A percentile compares a stretch with the other conserved stretches of the same genome.
These are phyloP conservation scores for Aureobasidium subglaciale DNA, from an alignment of 2,329 filamentous ascomycete species.

Conservation along the genomic window DNA sequence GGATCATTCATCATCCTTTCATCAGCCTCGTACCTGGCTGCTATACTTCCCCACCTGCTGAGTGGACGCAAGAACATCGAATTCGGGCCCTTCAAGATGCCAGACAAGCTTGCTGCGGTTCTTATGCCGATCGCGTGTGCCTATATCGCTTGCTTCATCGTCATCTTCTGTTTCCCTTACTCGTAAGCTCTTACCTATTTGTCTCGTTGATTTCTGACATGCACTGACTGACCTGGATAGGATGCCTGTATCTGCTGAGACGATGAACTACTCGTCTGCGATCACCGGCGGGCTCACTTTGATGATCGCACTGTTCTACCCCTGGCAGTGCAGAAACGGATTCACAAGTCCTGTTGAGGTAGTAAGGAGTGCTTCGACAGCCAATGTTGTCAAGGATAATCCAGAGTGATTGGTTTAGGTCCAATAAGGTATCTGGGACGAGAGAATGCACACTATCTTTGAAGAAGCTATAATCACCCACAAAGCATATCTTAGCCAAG, in stretches of 20 bases:
- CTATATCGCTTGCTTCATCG: slow-evolving; percentile 55
- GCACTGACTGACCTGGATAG: slow-evolving; percentile 4
- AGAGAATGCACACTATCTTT: too few species aligned
- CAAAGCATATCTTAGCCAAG: too few species aligned
- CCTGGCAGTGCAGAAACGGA: slow-evolving; percentile 23
- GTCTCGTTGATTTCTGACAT: too few species aligned
- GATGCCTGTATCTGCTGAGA: slow-evolving; percentile 26
- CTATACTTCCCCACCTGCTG: slow-evolving; percentile 48
- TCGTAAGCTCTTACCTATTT: too few species aligned
- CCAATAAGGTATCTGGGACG: too few species aligned
- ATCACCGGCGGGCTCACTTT: slow-evolving; percentile 34
- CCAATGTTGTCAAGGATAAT: slow-evolving; percentile 6
- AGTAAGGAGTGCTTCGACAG: slow-evolving; percentile 1
- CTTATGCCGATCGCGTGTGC: slow-evolving; percentile 47
- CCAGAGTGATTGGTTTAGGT: background rate
- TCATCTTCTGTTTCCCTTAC: slow-evolving; percentile 56
- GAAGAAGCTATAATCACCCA: too few species aligned
- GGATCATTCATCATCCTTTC: slow-evolving; percentile 52
- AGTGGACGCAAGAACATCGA: slow-evolving; percentile 36
- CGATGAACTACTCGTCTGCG: slow-evolving; percentile 39
- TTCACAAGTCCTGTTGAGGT: slow-evolving; percentile 30
- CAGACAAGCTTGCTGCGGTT: slow-evolving; percentile 39
- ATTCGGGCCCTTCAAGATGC: slow-evolving; percentile 55
- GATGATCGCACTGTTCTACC: slow-evolving; percentile 30
- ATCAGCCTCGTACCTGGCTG: slow-evolving; percentile 53